Conservation (phyloP, 1,284 basidiomycete species). For the Irpex rosettiformis region DNA sequence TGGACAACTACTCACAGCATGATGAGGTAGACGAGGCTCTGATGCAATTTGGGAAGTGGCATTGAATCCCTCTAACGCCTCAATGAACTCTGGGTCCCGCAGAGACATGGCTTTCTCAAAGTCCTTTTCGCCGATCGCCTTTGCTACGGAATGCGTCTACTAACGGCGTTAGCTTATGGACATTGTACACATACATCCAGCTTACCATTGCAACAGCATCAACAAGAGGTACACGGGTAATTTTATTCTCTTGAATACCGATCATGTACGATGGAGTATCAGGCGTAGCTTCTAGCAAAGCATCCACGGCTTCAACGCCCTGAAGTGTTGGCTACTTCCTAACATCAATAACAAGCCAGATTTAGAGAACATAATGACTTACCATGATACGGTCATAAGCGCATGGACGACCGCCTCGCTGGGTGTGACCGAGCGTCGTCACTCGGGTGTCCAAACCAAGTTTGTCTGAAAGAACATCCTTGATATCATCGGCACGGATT, state of each 20-base stretch:
- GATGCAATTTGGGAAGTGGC: conserved; percentile 66
- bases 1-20: conserved; percentile 43
- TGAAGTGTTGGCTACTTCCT: conserved; percentile 82
- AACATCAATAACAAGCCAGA: conserved; percentile 72
- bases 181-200: background rate
- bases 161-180: background rate
- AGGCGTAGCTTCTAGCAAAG: conserved; percentile 85
- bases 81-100: conserved; percentile 90
- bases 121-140: conserved; percentile 81
- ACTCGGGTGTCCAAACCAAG: conserved; percentile 94
- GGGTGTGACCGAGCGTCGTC: conserved; percentile 97
- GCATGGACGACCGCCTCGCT: conserved; percentile 91
- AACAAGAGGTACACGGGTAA: conserved; percentile 87
- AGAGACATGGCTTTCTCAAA: conserved; percentile 86
- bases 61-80: conserved; percentile 83
- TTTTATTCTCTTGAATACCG: conserved; percentile 93
- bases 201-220: conserved; percentile 85
- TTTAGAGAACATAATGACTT: conserved; percentile 29
- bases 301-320: conserved; percentile 91
- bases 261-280: conserved; percentile 97
- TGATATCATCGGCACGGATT: conserved; percentile 89
- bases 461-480: conserved; percentile 81
- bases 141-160: conserved; percentile 83
- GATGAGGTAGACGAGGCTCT: conserved; percentile 57
- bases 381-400: conserved; percentile 93